These are phyloP conservation scores for Botrytis galanthina DNA, from an alignment of 2,329 filamentous ascomycete species.

Conservation along the genomic window DNA sequence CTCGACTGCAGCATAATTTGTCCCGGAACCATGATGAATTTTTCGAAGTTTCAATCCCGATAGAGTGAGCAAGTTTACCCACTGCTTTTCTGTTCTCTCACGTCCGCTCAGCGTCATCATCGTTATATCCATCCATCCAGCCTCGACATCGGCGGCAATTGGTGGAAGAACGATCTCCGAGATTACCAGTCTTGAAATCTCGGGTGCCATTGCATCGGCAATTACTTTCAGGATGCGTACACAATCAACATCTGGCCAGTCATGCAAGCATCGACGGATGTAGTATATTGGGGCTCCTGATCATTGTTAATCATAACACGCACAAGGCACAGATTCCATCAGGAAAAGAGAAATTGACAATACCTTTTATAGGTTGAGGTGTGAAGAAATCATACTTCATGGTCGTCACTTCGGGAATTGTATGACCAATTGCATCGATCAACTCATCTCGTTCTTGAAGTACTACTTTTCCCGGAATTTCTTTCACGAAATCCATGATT, in stretches of 20 bases:
- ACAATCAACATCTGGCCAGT: conserved; percentile 40
- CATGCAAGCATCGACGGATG: conserved; percentile 42
- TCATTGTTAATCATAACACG: background rate
- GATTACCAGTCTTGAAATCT: conserved; percentile 39
- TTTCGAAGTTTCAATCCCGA: conserved; percentile 16
- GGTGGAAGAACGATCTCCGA: conserved; percentile 46
- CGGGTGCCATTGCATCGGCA: conserved; percentile 10
- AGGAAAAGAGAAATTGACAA: background rate
- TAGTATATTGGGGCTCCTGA: conserved; percentile 39
- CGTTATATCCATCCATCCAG: conserved; percentile 40
- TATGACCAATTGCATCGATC: conserved; percentile 28
- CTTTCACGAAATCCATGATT: conserved; percentile 38
- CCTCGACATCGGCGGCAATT: conserved; percentile 37
- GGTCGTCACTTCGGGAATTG: conserved; percentile 36
- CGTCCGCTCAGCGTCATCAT: conserved; percentile 41
- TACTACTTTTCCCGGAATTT: conserved; percentile 40
- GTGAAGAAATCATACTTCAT: conserved; percentile 37
- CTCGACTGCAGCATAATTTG: conserved; percentile 19
- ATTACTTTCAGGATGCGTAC: conserved; percentile 20
- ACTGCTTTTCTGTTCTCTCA: conserved; percentile 39
- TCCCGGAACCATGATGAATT: conserved; percentile 12
- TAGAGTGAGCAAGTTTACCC: conserved; percentile 8
- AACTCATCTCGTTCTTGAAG: conserved; percentile 43
- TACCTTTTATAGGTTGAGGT: conserved; percentile 35
- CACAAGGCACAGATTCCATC: background rate